Percentiles rank a stretch among this genome's conserved stretches.
These are phyloP conservation scores for Laburnicola sp. DNA, from an alignment of 2,329 filamentous ascomycete genomes.

Conservation along the genomic window DNA sequence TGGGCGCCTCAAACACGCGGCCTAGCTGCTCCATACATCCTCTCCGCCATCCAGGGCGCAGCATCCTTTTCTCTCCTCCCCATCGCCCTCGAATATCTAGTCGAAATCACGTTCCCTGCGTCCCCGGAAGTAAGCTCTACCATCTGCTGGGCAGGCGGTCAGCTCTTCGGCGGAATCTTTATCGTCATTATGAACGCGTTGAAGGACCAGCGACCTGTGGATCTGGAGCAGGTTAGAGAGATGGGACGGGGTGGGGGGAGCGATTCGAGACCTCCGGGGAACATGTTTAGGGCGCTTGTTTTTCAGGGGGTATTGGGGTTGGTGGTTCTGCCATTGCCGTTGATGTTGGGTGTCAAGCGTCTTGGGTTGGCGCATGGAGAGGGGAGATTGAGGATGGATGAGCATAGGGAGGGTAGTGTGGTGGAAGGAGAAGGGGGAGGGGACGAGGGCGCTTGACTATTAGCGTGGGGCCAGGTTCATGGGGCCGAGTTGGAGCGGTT, in stretches of 20 bases:
- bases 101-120: constrained; percentile 84
- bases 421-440: constrained; percentile 14
- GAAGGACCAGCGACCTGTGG: constrained; percentile 45
- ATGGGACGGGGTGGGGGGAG: constrained; percentile 22
- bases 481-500: background rate
- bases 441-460: constrained; percentile 29
- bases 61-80: constrained; percentile 80
- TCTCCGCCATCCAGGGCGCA: constrained; percentile 77
- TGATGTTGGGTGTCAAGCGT: constrained; percentile 64
- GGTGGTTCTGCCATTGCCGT: constrained; percentile 65
- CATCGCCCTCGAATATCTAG: constrained; percentile 81
- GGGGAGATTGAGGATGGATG: constrained; percentile 40
- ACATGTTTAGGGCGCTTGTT: constrained; percentile 75
- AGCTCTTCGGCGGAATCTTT: constrained; percentile 82
- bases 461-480: constrained; percentile 5
- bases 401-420: constrained; percentile 23
- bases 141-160: constrained; percentile 82
- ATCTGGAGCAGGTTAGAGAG: constrained; percentile 34
- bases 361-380: constrained; percentile 59
- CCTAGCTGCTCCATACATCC: constrained; percentile 70
- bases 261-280: constrained; percentile 58
- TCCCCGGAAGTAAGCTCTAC: constrained; percentile 83
- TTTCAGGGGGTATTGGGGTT: constrained; percentile 76
- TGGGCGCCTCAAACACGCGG: constrained; percentile 71
- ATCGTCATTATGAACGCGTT: constrained; percentile 81